A percentile compares a stretch with the other conserved stretches of the same genome.
Conservation (phyloP, 805 yeast species). For the Candida ipomoeae region DNA sequence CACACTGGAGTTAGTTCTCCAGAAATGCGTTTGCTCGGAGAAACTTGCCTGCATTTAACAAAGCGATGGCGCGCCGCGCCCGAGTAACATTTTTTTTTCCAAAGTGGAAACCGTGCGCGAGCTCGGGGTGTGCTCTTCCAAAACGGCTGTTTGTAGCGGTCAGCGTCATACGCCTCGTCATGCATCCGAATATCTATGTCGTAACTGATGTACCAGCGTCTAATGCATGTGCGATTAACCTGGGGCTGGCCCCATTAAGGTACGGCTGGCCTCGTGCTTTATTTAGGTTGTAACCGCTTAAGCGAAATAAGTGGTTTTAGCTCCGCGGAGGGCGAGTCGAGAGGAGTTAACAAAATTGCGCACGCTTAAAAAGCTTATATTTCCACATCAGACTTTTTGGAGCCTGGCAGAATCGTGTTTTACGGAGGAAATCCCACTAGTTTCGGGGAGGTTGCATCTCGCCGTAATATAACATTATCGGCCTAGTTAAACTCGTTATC, state of each 20-base stretch:
- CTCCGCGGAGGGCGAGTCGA: neutral
- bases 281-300: neutral
- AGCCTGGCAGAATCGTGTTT: too few relatives aligned
- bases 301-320: too few relatives aligned
- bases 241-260: neutral
- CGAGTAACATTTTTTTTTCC: too few relatives aligned
- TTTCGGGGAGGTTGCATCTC: too few relatives aligned
- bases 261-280: neutral
- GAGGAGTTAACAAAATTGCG: neutral
- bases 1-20: neutral
- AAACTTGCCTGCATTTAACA: neutral
- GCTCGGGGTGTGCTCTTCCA: neutral
- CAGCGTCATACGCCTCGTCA: neutral
- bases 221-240: neutral
- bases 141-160: neutral
- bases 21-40: neutral
- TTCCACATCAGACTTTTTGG: neutral
- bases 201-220: neutral
- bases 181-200: neutral
- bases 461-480: too few relatives aligned
- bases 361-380: neutral
- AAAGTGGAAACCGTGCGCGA: neutral
- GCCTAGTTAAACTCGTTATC: too few relatives aligned
- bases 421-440: too few relatives aligned
- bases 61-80: conserved; percentile 1